phyloP scores from a whole-genome alignment of 179 eudicot species.

The Spergularia azorica region DNA sequence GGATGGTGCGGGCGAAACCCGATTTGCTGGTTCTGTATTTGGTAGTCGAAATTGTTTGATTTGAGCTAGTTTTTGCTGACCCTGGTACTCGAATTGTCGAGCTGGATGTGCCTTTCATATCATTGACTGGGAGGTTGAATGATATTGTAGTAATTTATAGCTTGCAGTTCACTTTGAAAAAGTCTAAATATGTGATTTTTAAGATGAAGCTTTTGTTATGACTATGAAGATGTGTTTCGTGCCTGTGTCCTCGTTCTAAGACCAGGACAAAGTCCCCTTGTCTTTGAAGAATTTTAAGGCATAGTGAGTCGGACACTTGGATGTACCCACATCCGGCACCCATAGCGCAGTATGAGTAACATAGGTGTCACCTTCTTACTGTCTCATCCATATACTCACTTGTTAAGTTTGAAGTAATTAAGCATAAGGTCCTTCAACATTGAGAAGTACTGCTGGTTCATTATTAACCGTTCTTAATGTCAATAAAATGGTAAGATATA shows the following conservation, averaged over 20 bases:
- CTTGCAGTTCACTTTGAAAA: neutral
- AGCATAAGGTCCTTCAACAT: neutral
- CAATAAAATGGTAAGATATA: neutral
- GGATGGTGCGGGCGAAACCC: neutral
- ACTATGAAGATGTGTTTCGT: too few relatives aligned
- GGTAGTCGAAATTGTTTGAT: neutral
- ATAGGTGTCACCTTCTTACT: neutral
- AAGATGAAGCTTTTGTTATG: too few relatives aligned
- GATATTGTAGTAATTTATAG: neutral
- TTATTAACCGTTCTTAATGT: neutral
- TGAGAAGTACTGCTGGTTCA: neutral
- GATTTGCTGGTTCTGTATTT: neutral
- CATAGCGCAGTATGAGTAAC: neutral
- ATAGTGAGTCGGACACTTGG: too few relatives aligned
- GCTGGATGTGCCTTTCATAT: neutral
- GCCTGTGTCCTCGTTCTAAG: too few relatives aligned
- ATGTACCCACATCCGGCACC: too few relatives aligned
- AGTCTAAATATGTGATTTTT: too few relatives aligned
- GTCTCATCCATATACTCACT: neutral
- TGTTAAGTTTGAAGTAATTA: neutral
- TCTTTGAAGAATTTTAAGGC: too few relatives aligned
- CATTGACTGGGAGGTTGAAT: neutral
- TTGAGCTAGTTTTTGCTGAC: neutral
- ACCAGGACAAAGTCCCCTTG: too few relatives aligned
- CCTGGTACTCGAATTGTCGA: neutral